Conservation (phyloP, 495 filamentous ascomycete genomes). For the Xylaria flabelliformis region DNA sequence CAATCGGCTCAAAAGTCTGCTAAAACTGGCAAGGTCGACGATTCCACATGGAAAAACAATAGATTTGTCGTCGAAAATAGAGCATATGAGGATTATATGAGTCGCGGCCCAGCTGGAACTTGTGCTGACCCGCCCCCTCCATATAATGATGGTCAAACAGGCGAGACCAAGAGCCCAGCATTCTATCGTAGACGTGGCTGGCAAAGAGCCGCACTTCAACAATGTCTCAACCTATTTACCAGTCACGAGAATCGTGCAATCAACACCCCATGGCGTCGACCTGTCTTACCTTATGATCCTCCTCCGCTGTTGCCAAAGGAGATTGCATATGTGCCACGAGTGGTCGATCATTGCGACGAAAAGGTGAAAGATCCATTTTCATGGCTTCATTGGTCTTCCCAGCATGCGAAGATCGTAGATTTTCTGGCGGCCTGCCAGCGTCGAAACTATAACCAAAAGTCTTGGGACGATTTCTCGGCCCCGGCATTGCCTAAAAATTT, state of each 20-base stretch:
- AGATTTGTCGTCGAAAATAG: constrained; percentile 16
- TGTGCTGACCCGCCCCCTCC: constrained; percentile 13
- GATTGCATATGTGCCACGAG: constrained; percentile 31
- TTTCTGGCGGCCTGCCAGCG: constrained; percentile 33
- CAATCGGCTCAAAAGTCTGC: not conserved
- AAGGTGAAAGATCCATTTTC: constrained; percentile 36
- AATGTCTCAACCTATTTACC: constrained; percentile 41
- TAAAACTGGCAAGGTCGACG: not conserved
- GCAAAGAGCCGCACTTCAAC: constrained; percentile 49
- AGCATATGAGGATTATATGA: constrained; percentile 22
- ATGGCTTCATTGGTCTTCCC: constrained; percentile 31
- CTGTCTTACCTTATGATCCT: constrained; percentile 40
- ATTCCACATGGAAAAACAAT: not conserved
- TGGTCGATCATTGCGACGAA: constrained; percentile 16
- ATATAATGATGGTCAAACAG: not conserved
- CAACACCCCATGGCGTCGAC: constrained; percentile 38
- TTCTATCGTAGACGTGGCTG: constrained; percentile 43
- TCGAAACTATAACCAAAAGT: constrained; percentile 30
- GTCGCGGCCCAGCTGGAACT: not conserved
- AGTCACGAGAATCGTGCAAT: constrained; percentile 33
- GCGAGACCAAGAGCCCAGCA: not conserved
- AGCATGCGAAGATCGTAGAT: constrained; percentile 28
- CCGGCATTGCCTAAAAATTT: constrained; percentile 36
- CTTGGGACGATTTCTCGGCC: constrained; percentile 30
- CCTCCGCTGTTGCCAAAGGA: constrained; percentile 31